These are phyloP conservation scores for Fusarium penzigii DNA, from an alignment of 2,329 filamentous ascomycete species.

Conservation along the genomic window DNA sequence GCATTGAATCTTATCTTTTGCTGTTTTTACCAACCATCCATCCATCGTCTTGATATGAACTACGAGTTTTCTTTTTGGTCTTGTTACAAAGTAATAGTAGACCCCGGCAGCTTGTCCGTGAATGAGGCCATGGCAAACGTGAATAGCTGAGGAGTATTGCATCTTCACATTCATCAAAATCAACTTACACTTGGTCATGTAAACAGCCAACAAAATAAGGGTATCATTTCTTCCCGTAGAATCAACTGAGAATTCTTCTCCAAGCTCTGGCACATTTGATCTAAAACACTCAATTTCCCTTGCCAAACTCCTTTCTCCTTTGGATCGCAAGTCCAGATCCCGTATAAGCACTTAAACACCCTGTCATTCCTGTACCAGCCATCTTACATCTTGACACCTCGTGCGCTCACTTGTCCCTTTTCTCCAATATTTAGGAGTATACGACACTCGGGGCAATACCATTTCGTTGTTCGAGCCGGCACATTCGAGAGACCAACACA, in stretches of 20 bases:
- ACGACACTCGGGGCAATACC: conserved; percentile 81
- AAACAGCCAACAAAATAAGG: neutral
- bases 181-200: neutral
- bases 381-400: conserved; percentile 50
- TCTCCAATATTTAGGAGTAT: conserved; percentile 63
- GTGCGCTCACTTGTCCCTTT: conserved; percentile 62
- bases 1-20: no score
- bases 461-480: conserved; percentile 73
- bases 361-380: neutral
- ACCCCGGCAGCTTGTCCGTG: no score
- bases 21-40: no score
- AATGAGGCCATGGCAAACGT: no score
- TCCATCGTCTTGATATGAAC: no score
- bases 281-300: neutral
- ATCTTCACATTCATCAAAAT: neutral
- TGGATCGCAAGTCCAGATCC: neutral
- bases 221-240: neutral
- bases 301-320: neutral
- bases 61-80: no score
- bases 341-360: conserved; percentile 2
- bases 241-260: neutral
- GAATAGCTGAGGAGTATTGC: no score
- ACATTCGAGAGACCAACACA: conserved; percentile 71
- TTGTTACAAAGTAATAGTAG: no score
- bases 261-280: neutral